Base-by-base conservation (phyloP, 1,284 basidiomycete genomes). In the Lentinula novae-zelandiae region DNA sequence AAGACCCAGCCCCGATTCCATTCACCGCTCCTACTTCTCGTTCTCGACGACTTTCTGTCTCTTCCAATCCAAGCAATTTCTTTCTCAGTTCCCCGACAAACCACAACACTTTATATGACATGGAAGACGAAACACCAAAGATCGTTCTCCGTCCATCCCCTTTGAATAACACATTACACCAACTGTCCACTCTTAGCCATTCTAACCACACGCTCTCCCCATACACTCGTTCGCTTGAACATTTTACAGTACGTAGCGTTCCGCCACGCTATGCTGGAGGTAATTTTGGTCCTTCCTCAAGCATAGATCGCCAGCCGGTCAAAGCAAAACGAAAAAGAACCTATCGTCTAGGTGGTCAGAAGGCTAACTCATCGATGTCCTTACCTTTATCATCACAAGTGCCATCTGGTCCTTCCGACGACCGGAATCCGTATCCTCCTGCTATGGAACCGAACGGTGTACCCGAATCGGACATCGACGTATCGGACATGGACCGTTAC, bases 161-260 rank as follows among this genome's bases (percentile, higher is more conserved):
- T 36, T 70, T 85, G 58, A 93, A 91, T 76, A 87, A 87, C 67
- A 85, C 86, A 7, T 81, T 96, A 22, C 90, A 89, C 54, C 91
- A 95, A 64, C 78, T 97, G 17, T 89, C 91, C 17, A 92, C 91
- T 2, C 83, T 97, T 59, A 89, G 85, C 22, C 83, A 89, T 65
- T 93, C 92, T 2, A 93, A 96, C 67, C 94, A 96, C 69, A 97
- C 95, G 0, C 77, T 97, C 1, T 93, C 90, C 1, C 95, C 95
- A 0, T 96, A 95, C 72, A 96, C 95, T 9, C 84, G 93, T 53
- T 88, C 88, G 5, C 80, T 94, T 50, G 87, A 91, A 64, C 94
- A 96, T 74, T 95, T 95, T 70, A 93, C 93, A 4, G 93, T 96
- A 2, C 83, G 94, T 27, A 92, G 89, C 63, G 90, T 90, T 42